These are phyloP conservation scores for Puya raimondii DNA, from an alignment of 176 grass and related monocot species.

Conservation along the genomic window DNA sequence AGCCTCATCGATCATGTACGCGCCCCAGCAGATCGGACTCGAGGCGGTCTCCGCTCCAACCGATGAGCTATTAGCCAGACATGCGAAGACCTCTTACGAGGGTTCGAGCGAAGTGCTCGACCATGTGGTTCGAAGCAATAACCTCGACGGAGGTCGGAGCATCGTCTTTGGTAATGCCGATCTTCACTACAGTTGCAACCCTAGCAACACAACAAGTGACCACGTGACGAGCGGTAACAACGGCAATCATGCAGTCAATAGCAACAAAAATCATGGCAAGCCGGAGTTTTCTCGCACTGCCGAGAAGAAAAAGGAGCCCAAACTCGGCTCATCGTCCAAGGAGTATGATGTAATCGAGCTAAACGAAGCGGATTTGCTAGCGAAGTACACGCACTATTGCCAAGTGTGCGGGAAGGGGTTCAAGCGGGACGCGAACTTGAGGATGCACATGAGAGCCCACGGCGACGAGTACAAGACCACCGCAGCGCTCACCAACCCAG, in stretches of 20 bases:
- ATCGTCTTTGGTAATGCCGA: neutral
- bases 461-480: constrained; percentile 32
- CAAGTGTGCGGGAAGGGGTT: constrained; percentile 35
- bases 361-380: constrained; percentile 14
- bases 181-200: neutral
- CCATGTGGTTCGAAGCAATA: too few relatives aligned
- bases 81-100: too few relatives aligned
- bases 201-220: neutral
- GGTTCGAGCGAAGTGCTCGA: too few relatives aligned
- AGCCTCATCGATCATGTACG: neutral
- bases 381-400: constrained; percentile 29
- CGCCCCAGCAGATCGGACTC: neutral
- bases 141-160: neutral
- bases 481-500: constrained; percentile 10
- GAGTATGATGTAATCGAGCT: constrained; percentile 19
- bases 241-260: too few relatives aligned
- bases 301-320: neutral
- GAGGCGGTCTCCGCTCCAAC: neutral
- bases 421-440: constrained; percentile 28
- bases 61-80: neutral
- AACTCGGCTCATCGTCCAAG: neutral
- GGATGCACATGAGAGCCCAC: constrained; percentile 38
- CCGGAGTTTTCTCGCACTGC: too few relatives aligned
- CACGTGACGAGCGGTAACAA: too few relatives aligned
- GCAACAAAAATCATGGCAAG: too few relatives aligned